Evolutionary conservation across 2,329 filamentous ascomycete genomes (phyloP).

Genomic region (Penicillium sp.): DNA sequence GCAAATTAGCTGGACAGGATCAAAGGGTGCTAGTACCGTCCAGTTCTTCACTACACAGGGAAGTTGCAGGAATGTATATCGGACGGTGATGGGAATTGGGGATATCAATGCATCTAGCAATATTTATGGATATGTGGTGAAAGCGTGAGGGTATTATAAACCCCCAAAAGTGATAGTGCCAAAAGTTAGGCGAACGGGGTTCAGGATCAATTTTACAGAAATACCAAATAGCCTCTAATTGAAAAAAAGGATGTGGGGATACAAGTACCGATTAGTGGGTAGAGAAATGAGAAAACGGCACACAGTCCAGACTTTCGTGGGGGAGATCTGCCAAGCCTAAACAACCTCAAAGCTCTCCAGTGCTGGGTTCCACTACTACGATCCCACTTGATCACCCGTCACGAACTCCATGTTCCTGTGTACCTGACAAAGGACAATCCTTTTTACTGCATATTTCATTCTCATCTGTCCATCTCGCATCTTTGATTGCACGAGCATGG

Average conservation of each 20-base stretch:
- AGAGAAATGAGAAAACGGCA: background rate
- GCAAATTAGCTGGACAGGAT: slow-evolving; percentile 12
- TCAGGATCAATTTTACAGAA: background rate
- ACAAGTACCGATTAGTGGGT: background rate
- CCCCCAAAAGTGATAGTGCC: background rate
- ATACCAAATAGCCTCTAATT: background rate
- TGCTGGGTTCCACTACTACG: no score
- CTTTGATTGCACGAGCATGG: slow-evolving; percentile 10
- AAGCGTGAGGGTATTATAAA: background rate
- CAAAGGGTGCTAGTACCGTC: slow-evolving; percentile 7
- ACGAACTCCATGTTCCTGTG: background rate
- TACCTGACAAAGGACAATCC: background rate
- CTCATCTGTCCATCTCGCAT: background rate
- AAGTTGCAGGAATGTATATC: slow-evolving; percentile 11
- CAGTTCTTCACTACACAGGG: slow-evolving; percentile 10
- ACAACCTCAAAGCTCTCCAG: background rate
- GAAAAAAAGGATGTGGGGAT: background rate
- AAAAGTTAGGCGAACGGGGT: background rate
- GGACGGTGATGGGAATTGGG: slow-evolving; percentile 11
- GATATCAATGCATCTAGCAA: slow-evolving; percentile 3
- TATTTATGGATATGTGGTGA: background rate
- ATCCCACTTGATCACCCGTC: background rate
- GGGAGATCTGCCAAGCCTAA: background rate
- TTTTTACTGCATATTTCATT: background rate
- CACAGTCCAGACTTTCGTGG: background rate